Percentiles rank a stretch among this genome's conserved stretches.
phyloP scores from a whole-genome alignment of 2,329 filamentous ascomycete genomes.

The Corniculantispora saksenae region DNA sequence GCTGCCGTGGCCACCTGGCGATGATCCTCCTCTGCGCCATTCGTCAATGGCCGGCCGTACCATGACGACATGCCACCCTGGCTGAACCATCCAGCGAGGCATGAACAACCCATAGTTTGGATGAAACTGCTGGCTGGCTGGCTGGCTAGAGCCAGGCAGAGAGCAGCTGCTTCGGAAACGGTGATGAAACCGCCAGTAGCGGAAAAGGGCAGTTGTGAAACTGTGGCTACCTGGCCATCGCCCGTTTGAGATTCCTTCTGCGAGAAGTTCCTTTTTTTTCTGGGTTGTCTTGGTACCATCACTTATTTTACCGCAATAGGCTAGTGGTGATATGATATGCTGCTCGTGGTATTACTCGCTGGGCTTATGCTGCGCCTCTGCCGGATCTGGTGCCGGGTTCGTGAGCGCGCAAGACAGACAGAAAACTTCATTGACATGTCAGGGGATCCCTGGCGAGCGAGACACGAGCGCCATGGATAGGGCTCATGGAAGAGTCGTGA shows the following conservation, averaged over 20 bases:
- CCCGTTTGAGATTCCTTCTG: neutral
- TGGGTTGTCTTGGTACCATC: neutral
- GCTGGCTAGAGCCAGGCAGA: neutral
- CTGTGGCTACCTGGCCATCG: neutral
- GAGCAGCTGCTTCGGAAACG: neutral
- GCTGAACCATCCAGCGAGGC: neutral
- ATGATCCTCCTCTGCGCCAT: neutral
- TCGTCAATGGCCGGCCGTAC: neutral
- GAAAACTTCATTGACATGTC: neutral
- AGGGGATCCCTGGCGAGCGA: neutral
- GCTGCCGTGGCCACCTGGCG: neutral
- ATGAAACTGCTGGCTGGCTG: neutral
- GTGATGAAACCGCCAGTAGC: neutral
- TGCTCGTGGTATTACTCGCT: neutral
- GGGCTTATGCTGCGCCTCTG: neutral
- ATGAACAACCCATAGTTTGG: neutral
- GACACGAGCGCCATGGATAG: constrained; percentile 6
- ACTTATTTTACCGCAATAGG: neutral
- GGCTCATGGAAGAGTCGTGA: constrained; percentile 3
- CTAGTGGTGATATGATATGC: neutral
- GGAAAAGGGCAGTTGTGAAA: neutral
- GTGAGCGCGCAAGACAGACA: neutral
- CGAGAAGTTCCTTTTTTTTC: neutral
- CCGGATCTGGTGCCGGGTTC: neutral
- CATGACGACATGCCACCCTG: neutral